Conservation (phyloP, 73 alveolate species). For the Breviolum minutum region DNA sequence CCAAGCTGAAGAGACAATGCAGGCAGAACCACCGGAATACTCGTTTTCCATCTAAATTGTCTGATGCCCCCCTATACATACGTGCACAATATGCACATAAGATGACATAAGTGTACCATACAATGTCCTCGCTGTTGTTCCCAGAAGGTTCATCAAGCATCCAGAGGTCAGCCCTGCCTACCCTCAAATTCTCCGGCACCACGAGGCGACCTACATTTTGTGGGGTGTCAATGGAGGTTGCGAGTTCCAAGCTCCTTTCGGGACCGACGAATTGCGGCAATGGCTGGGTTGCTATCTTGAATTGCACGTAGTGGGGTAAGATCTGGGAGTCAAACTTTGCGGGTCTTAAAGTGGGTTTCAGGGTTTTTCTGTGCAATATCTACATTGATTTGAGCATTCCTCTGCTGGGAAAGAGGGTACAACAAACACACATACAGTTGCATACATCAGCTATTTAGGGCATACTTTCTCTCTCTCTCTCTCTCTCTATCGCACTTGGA, state of each 20-base stretch:
- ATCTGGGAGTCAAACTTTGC: background rate
- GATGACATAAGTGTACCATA: no score
- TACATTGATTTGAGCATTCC: background rate
- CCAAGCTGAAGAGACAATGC: constrained; percentile 70
- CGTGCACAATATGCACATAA: no score
- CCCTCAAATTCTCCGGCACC: background rate
- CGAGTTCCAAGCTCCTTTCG: constrained; percentile 87
- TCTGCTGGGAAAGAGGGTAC: background rate
- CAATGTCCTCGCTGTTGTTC: background rate
- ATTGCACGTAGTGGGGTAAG: background rate
- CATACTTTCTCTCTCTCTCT: no score
- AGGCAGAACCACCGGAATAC: background rate
- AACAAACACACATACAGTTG: no score
- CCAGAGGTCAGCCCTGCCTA: background rate
- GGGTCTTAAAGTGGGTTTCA: background rate
- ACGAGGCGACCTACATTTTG: constrained; percentile 81
- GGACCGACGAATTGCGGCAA: constrained; percentile 31
- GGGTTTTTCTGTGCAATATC: background rate
- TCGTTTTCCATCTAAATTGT: background rate
- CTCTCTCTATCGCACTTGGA: no score
- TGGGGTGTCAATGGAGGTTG: constrained; percentile 89
- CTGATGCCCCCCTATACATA: no score
- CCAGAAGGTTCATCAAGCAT: background rate
- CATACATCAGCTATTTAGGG: no score
- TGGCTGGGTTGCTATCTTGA: background rate